A percentile compares a stretch with the other conserved stretches of the same genome.
Conservation (phyloP, 1,284 basidiomycete species). For the Ustilago curta region DNA sequence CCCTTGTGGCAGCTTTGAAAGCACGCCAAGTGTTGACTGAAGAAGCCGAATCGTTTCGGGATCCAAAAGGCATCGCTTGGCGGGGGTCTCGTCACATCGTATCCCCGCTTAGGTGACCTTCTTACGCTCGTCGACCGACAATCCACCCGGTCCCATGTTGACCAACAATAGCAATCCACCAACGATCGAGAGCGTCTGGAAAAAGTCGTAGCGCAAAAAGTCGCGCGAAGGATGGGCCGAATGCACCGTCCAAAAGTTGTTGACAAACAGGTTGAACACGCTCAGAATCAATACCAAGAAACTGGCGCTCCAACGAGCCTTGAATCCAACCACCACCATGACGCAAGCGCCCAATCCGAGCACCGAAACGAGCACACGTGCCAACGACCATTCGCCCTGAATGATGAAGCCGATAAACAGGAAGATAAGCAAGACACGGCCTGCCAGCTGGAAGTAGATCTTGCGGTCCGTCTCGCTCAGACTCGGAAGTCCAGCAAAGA, state of each 20-base stretch:
- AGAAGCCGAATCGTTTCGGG: not conserved
- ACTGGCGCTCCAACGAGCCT: conserved; percentile 97
- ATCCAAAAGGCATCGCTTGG: not conserved
- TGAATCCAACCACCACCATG: conserved; percentile 99
- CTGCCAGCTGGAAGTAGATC: conserved; percentile 91
- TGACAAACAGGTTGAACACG: conserved; percentile 89
- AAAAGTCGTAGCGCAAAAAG: conserved; percentile 79
- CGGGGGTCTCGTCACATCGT: no score
- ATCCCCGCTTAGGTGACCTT: conserved; percentile 74
- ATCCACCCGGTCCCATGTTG: conserved; percentile 96
- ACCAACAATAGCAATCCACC: conserved; percentile 96
- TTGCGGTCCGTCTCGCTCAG: conserved; percentile 92
- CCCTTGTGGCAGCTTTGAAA: no score
- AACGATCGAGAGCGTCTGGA: conserved; percentile 81
- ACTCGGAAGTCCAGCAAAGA: conserved; percentile 90
- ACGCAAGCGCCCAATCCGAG: conserved; percentile 78
- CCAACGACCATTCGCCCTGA: conserved; percentile 89
- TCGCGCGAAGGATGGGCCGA: conserved; percentile 90
- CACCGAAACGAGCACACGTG: conserved; percentile 85
- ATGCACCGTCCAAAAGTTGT: conserved; percentile 99
- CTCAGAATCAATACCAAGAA: conserved; percentile 93
- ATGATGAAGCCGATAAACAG: conserved; percentile 98
- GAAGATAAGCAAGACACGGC: conserved; percentile 97
- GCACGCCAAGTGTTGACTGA: not conserved
- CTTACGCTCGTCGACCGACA: conserved; percentile 99